phyloP scores from a whole-genome alignment of 1,284 basidiomycete genomes.

The Tilletia setariae region DNA sequence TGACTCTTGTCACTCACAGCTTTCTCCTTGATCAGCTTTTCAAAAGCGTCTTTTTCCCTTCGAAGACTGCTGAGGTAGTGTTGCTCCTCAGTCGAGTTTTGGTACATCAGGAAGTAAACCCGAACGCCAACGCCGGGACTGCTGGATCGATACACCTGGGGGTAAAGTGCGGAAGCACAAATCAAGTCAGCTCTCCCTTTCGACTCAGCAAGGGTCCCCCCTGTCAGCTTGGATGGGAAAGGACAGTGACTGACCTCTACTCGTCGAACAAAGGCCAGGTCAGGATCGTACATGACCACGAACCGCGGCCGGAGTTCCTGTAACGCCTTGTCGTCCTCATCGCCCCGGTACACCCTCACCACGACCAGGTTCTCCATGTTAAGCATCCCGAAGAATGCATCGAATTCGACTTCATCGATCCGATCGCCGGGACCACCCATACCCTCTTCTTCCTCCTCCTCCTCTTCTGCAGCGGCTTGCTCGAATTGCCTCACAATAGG shows the following conservation, averaged over 20 bases:
- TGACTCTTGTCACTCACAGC: slow-evolving; percentile 63
- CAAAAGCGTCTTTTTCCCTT: slow-evolving; percentile 90
- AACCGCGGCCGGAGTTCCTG: slow-evolving; percentile 85
- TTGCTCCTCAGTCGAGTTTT: slow-evolving; percentile 89
- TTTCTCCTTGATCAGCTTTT: slow-evolving; percentile 84
- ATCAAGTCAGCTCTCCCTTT: not conserved
- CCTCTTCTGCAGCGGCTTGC: slow-evolving; percentile 7
- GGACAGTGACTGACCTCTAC: slow-evolving; percentile 69
- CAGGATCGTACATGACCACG: slow-evolving; percentile 86
- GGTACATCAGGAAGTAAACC: slow-evolving; percentile 94
- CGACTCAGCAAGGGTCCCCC: not conserved
- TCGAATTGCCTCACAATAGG: too few species aligned
- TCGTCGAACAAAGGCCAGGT: slow-evolving; percentile 83
- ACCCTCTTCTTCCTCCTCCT: slow-evolving; percentile 30
- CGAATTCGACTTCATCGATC: slow-evolving; percentile 61
- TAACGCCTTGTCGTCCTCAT: slow-evolving; percentile 83
- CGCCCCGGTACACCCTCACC: slow-evolving; percentile 83
- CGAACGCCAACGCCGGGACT: slow-evolving; percentile 77
- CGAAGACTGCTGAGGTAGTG: slow-evolving; percentile 84
- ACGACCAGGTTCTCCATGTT: slow-evolving; percentile 76
- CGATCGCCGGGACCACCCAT: slow-evolving; percentile 16
- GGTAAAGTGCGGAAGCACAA: not conserved
- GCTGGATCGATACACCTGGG: slow-evolving; percentile 66
- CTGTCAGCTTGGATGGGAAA: slow-evolving; percentile 3
- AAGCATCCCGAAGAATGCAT: slow-evolving; percentile 77